These are phyloP conservation scores for Lizonia empirigonia DNA, from an alignment of 2,329 filamentous ascomycete species.

Conservation along the genomic window DNA sequence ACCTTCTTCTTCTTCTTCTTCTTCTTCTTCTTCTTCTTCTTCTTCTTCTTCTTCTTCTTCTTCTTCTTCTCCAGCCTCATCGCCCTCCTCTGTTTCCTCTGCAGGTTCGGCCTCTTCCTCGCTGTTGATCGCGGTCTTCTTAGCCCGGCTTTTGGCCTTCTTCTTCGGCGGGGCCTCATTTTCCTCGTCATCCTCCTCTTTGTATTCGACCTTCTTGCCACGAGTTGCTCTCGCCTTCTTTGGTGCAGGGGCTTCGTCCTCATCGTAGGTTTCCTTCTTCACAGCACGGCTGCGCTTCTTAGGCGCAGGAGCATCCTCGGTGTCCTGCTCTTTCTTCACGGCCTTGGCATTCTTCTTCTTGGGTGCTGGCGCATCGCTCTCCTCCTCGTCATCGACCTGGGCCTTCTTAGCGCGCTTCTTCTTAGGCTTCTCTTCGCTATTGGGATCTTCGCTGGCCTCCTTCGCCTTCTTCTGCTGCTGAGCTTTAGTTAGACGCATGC, in stretches of 20 bases:
- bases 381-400: slow-evolving; percentile 38
- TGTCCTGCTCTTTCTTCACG: slow-evolving; percentile 21
- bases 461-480: slow-evolving; percentile 42
- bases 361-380: slow-evolving; percentile 33
- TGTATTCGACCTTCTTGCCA: slow-evolving; percentile 33
- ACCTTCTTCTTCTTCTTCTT: slow-evolving; percentile 20
- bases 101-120: slow-evolving; percentile 25
- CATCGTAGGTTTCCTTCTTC: slow-evolving; percentile 34
- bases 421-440: slow-evolving; percentile 46
- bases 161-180: slow-evolving; percentile 33
- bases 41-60: slow-evolving; percentile 26
- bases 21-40: slow-evolving; percentile 19
- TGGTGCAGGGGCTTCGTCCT: slow-evolving; percentile 37
- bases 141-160: slow-evolving; percentile 25
- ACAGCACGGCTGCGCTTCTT: slow-evolving; percentile 39
- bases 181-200: slow-evolving; percentile 33
- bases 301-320: slow-evolving; percentile 37
- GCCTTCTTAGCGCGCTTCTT: slow-evolving; percentile 49
- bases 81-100: slow-evolving; percentile 19
- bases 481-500: slow-evolving; percentile 59
- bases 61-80: slow-evolving; percentile 16
- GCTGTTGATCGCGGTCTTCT: slow-evolving; percentile 33
- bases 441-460: slow-evolving; percentile 31
- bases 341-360: slow-evolving; percentile 33
- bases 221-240: slow-evolving; percentile 39